Evolutionary conservation across 495 filamentous ascomycete species (phyloP).

Genomic region (Xylaria castorea): DNA sequence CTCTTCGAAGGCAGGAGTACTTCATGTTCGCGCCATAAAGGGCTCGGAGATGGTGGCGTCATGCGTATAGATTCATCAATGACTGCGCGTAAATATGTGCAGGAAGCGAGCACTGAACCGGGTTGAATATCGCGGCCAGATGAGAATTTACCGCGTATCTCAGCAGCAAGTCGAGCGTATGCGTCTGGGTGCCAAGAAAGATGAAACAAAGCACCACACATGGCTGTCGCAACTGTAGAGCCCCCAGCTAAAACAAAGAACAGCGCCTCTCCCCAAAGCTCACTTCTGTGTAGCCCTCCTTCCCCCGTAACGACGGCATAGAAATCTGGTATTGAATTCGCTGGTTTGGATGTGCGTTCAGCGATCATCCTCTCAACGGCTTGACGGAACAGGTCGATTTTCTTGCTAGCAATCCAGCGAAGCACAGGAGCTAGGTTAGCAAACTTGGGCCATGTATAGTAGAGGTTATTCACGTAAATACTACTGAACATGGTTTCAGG

Average conservation of each 20-base stretch:
- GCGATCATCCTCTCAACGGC: background rate
- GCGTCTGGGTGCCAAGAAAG: background rate
- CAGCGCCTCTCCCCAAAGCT: background rate
- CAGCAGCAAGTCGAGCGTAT: background rate
- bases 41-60: background rate
- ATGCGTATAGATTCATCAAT: background rate
- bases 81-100: background rate
- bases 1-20: too few species aligned
- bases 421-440: background rate
- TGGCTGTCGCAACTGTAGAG: background rate
- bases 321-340: background rate
- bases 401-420: background rate
- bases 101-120: background rate
- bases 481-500: background rate
- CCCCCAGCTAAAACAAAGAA: background rate
- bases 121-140: background rate
- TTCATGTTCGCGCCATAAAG: background rate
- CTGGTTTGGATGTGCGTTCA: background rate
- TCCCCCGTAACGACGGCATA: background rate
- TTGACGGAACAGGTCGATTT: background rate
- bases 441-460: background rate
- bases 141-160: background rate
- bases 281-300: background rate
- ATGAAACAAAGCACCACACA: background rate
- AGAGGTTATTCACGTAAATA: background rate